Evolutionary conservation across 2,329 filamentous ascomycete genomes (phyloP), one percentile per base, ranked within the genome.

Genomic region (Botrytis tulipae): DNA sequence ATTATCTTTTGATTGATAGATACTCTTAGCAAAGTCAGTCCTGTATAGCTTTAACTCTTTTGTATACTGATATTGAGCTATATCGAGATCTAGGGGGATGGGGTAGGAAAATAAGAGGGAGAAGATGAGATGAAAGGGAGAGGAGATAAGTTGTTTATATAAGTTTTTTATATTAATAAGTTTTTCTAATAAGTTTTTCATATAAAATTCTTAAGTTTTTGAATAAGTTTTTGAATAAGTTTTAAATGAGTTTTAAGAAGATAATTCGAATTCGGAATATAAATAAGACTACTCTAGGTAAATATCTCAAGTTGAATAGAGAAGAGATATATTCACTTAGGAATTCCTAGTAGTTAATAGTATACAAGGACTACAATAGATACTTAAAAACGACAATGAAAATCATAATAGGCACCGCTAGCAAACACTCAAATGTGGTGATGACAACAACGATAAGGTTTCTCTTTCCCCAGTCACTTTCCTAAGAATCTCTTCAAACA

Each of bases 361-460:
- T 42, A 9, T 5, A 16, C 4, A 1, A 16, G 16, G 5, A 18
- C 1, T 16, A 40, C 1, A 18, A 4, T 7, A 25, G 1, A 44
- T 14, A 20, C 18, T 9, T 1, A 8, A 10, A 40, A 7, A 20
- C 9, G 5, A 37, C 0, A 18, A 44, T 20, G 10, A n/a, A 63
- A 29, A 16, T 42, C 5, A n/a, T n/a, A n/a, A 44, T 3, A 20
- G 4, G 16, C 2, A 22, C 4, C 29, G 9, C 3, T 16, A 20
- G 8, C 7, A 42, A 22, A 63, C 29, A 20, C 12, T 54, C 5
- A 54, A 3, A 20, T 20, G 4, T 18, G 2, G n/a, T 2, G 7
- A 29, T 42, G 37, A 32, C 20, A 44, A 10, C 18, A 9, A 29
- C n/a, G 4, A 42, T 1, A 8, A 6, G 1, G 25, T n/a, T 1